Conservation (phyloP, 1,284 basidiomycete genomes). For the Rhizoctonia solani region DNA sequence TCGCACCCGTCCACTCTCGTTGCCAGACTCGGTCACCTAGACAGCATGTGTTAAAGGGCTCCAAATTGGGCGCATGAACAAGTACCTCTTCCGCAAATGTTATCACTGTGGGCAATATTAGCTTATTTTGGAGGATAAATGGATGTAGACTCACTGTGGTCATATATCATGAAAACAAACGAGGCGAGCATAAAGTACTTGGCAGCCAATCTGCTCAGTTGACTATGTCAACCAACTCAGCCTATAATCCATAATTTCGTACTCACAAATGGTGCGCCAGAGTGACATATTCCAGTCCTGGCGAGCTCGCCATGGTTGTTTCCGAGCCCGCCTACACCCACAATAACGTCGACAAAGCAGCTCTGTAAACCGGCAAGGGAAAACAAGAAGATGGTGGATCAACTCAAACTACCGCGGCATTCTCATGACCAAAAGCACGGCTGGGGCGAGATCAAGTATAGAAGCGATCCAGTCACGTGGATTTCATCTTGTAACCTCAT, state of each 20-base stretch:
- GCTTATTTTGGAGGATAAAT: neutral
- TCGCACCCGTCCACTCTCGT: slow-evolving; percentile 30
- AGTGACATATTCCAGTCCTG: neutral
- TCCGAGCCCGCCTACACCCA: neutral
- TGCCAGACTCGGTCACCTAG: slow-evolving; percentile 27
- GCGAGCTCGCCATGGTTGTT: neutral
- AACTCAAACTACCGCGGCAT: neutral
- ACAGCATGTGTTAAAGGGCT: neutral
- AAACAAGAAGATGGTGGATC: neutral
- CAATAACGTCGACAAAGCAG: neutral
- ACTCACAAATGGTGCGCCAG: slow-evolving; percentile 21
- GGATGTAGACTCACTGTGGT: slow-evolving; percentile 9
- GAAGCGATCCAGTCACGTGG: too few relatives aligned
- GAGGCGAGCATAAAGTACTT: slow-evolving; percentile 34
- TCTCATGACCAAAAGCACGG: neutral
- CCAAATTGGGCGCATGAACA: neutral
- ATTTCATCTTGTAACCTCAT: too few relatives aligned
- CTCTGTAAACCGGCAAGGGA: neutral
- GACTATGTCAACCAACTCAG: neutral
- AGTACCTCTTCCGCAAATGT: slow-evolving; percentile 22
- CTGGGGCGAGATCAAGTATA: too few relatives aligned
- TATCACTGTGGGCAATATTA: neutral
- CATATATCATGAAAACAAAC: slow-evolving; percentile 25
- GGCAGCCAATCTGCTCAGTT: slow-evolving; percentile 5
- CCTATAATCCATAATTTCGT: too few relatives aligned